Evolutionary conservation across 805 yeast species (phyloP).

Genomic region (Candida pseudofarinosa): DNA sequence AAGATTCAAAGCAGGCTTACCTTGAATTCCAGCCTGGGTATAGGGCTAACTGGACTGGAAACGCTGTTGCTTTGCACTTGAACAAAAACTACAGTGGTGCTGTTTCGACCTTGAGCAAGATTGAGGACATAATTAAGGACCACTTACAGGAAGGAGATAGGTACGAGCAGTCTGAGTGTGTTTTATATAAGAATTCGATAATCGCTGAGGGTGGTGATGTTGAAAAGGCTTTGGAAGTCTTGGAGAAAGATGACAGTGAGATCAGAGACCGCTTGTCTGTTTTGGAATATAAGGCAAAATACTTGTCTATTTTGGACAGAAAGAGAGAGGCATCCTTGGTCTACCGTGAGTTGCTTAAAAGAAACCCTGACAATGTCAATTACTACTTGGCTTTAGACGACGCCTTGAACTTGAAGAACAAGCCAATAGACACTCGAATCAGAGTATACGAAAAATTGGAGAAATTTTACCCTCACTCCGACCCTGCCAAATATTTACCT

Average conservation of each 20-base stretch:
- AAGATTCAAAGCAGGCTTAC: slow-evolving; percentile 60
- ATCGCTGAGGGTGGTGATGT: slow-evolving; percentile 62
- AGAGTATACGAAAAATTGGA: slow-evolving; percentile 63
- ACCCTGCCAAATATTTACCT: slow-evolving; percentile 76
- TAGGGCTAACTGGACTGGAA: slow-evolving; percentile 86
- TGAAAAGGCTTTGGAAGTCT: slow-evolving; percentile 56
- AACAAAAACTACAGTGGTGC: slow-evolving; percentile 65
- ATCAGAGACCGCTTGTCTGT: slow-evolving; percentile 56
- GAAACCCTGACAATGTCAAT: slow-evolving; percentile 76
- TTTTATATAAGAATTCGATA: slow-evolving; percentile 66
- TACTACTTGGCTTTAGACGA: slow-evolving; percentile 68
- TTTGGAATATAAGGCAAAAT: slow-evolving; percentile 63
- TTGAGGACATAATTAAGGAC: slow-evolving; percentile 70
- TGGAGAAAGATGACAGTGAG: slow-evolving; percentile 48
- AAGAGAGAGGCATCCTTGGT: slow-evolving; percentile 61
- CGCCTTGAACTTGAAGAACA: slow-evolving; percentile 47
- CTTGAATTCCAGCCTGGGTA: slow-evolving; percentile 75
- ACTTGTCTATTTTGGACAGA: slow-evolving; percentile 54
- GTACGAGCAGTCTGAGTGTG: slow-evolving; percentile 78
- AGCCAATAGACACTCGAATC: slow-evolving; percentile 47
- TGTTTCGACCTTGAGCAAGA: slow-evolving; percentile 64
- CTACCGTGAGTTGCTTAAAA: slow-evolving; percentile 66
- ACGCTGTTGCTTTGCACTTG: slow-evolving; percentile 82
- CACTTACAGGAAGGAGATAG: slow-evolving; percentile 62
- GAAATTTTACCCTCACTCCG: slow-evolving; percentile 75